These are phyloP conservation scores for Magnusiomyces ingens DNA, from an alignment of 1,139 yeast genomes.

Conservation along the genomic window DNA sequence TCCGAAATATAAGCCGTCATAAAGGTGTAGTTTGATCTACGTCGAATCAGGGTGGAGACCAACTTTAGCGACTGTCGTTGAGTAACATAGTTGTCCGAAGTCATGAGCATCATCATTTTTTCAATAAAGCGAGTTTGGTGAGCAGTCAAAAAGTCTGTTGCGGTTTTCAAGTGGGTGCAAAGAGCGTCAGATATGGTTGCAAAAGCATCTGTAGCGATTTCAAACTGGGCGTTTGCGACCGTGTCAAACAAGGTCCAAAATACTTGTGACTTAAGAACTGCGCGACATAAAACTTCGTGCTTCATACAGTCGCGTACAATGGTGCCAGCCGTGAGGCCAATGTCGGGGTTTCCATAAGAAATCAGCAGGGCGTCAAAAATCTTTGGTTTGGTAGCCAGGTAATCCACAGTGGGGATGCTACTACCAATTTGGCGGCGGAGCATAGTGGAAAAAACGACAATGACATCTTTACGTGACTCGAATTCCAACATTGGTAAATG, in stretches of 20 bases:
- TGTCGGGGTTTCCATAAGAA: constrained; percentile 66
- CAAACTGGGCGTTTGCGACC: constrained; percentile 24
- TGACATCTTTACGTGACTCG: constrained; percentile 83
- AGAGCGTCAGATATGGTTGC: constrained; percentile 59
- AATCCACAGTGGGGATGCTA: constrained; percentile 76
- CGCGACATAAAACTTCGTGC: constrained; percentile 61
- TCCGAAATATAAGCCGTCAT: constrained; percentile 75
- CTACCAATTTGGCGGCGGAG: constrained; percentile 73
- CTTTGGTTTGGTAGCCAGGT: constrained; percentile 60
- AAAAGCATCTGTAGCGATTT: constrained; percentile 40
- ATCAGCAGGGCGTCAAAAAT: constrained; percentile 55
- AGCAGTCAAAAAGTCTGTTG: constrained; percentile 55
- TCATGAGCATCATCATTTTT: constrained; percentile 60
- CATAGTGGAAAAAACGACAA: constrained; percentile 63
- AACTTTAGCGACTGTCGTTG: constrained; percentile 84
- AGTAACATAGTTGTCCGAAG: constrained; percentile 78
- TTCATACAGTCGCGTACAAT: constrained; percentile 82
- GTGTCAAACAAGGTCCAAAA: constrained; percentile 86
- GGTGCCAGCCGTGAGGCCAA: constrained; percentile 68
- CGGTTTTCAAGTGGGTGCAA: constrained; percentile 51
- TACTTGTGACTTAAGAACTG: constrained; percentile 47
- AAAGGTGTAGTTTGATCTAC: constrained; percentile 62
- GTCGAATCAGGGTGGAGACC: constrained; percentile 67
- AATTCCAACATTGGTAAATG: constrained; percentile 66
- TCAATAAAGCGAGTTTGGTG: constrained; percentile 45